phyloP scores from a whole-genome alignment of 2,329 filamentous ascomycete species.

The Magnaporthiopsis incrustans region DNA sequence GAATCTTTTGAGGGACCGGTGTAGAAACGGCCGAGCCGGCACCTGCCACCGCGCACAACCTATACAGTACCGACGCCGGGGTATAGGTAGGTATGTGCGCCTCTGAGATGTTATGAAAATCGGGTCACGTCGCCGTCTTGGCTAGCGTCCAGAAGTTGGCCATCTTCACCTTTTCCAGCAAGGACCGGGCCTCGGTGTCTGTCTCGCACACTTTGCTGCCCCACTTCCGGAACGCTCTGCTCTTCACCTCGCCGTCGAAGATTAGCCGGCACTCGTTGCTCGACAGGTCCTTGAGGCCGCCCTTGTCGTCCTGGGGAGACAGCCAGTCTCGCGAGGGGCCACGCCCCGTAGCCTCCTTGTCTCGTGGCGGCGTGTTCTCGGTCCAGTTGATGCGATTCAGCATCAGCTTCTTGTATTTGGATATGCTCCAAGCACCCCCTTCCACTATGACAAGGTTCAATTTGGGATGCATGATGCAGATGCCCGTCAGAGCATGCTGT shows the following conservation, averaged over 20 bases:
- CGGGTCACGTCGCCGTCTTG: conserved; percentile 40
- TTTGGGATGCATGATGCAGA: conserved; percentile 85
- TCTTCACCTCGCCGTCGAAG: conserved; percentile 85
- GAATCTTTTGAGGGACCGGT: not conserved
- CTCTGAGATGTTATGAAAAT: too few species aligned
- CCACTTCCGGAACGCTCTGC: conserved; percentile 78
- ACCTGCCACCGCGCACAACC: not conserved
- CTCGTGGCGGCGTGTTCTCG: conserved; percentile 67
- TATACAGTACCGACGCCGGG: not conserved
- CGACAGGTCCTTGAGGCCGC: conserved; percentile 72
- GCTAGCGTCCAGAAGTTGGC: conserved; percentile 93
- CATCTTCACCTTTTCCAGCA: conserved; percentile 73
- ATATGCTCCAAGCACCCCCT: conserved; percentile 75
- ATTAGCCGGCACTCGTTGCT: conserved; percentile 75
- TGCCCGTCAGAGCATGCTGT: conserved; percentile 75
- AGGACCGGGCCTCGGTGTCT: conserved; percentile 78
- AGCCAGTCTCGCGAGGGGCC: conserved; percentile 67
- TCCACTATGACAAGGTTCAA: conserved; percentile 89
- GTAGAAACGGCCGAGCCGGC: not conserved
- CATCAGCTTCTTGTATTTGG: conserved; percentile 87
- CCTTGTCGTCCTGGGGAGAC: conserved; percentile 67
- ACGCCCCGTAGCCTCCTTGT: conserved; percentile 47
- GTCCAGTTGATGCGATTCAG: conserved; percentile 91
- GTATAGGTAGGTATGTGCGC: too few species aligned
- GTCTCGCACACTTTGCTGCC: conserved; percentile 86